Conservation (phyloP, 2,329 filamentous ascomycete species). For the Trichocomaceae sp. region DNA sequence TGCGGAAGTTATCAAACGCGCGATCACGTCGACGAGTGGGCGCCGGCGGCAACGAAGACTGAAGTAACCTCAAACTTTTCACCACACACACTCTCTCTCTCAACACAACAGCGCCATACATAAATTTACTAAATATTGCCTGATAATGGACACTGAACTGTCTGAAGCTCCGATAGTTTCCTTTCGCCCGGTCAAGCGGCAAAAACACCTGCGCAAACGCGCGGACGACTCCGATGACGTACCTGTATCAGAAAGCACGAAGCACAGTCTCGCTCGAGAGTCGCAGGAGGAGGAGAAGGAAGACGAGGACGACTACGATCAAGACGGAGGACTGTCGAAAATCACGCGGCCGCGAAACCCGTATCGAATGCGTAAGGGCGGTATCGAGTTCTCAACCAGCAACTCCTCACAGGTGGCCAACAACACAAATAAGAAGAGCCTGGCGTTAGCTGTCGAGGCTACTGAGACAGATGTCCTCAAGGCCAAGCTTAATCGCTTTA, state of each 20-base stretch:
- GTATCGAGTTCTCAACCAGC: conserved; percentile 41
- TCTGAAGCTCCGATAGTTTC: conserved; percentile 25
- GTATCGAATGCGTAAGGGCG: conserved; percentile 33
- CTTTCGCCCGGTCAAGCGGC: conserved; percentile 46
- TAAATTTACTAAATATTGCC: neutral
- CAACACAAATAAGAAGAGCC: conserved; percentile 18
- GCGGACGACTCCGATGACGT: conserved; percentile 19
- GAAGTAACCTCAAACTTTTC: neutral
- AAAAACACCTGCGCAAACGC: conserved; percentile 46
- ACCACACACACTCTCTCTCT: neutral
- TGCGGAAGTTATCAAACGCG: neutral
- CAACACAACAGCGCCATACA: neutral
- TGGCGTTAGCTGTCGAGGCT: conserved; percentile 20
- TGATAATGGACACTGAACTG: conserved; percentile 27
- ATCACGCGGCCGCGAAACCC: conserved; percentile 35
- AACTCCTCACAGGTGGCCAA: conserved; percentile 22
- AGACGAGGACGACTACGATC: too few species aligned
- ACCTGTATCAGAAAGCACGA: conserved; percentile 12
- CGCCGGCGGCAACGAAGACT: neutral
- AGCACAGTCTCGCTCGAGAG: conserved; percentile 13
- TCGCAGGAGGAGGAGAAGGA: conserved; percentile 14
- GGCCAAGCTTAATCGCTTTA: conserved; percentile 48
- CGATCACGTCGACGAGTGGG: neutral
- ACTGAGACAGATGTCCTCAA: conserved; percentile 30
- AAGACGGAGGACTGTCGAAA: conserved; percentile 22